These are phyloP conservation scores for Metarhizium sp. DNA, from an alignment of 2,329 filamentous ascomycete genomes.

Conservation along the genomic window DNA sequence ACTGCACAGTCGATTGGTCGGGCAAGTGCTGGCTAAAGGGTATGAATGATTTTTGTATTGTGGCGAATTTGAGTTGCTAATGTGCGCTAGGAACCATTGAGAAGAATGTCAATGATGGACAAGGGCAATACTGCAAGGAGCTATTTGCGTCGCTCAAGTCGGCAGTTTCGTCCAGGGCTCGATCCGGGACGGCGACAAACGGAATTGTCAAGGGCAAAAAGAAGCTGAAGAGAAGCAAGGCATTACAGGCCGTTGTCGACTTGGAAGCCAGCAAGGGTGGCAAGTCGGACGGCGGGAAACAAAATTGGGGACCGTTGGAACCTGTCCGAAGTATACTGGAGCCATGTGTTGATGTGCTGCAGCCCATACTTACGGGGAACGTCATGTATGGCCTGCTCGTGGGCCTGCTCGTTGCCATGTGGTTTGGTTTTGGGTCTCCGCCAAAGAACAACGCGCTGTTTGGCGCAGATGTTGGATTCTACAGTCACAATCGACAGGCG, in stretches of 20 bases:
- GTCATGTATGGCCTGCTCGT: conserved; percentile 67
- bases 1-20: conserved; percentile 87
- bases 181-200: conserved; percentile 34
- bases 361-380: conserved; percentile 65
- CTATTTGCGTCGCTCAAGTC: conserved; percentile 65
- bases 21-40: conserved; percentile 98
- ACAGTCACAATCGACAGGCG: conserved; percentile 55
- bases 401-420: conserved; percentile 63
- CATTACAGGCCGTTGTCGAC: conserved; percentile 34
- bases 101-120: conserved; percentile 87
- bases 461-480: conserved; percentile 21
- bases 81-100: conserved; percentile 70
- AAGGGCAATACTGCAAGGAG: conserved; percentile 72
- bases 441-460: conserved; percentile 28
- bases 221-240: conserved; percentile 46
- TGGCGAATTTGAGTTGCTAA: conserved; percentile 17
- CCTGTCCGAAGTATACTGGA: conserved; percentile 61
- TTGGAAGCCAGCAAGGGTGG: conserved; percentile 28
- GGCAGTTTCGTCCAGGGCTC: conserved; percentile 58
- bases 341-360: conserved; percentile 59
- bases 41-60: conserved; percentile 29
- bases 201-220: conserved; percentile 50
- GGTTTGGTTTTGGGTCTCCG: conserved; percentile 55
- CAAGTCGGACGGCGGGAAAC: conserved; percentile 32
- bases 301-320: conserved; percentile 73